Percentiles rank a stretch among this genome's conserved stretches.
Conservation (phyloP, 495 filamentous ascomycete species). For the Tuber aestivum region DNA sequence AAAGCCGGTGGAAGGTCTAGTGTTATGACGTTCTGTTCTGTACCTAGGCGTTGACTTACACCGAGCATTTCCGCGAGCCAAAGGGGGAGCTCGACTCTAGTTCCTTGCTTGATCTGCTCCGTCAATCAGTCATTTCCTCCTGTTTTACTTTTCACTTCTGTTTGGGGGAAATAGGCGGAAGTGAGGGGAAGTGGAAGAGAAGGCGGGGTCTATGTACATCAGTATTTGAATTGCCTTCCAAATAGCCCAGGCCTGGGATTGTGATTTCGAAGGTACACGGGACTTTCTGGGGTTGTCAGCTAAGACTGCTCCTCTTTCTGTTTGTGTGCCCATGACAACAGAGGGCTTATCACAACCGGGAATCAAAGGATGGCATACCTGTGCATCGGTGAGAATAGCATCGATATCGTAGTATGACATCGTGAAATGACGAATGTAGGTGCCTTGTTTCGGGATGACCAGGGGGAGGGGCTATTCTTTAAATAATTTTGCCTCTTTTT, state of each 20-base stretch:
- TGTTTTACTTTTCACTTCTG: not conserved
- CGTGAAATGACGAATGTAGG: conserved; percentile 40
- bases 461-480: not conserved
- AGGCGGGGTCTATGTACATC: conserved; percentile 47
- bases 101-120: conserved; percentile 62
- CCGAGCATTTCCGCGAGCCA: conserved; percentile 98
- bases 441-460: not conserved
- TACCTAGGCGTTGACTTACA: conserved; percentile 59
- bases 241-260: conserved; percentile 75
- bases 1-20: conserved; percentile 77
- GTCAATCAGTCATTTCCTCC: not conserved
- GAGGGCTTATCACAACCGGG: conserved; percentile 4
- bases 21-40: conserved; percentile 56
- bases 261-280: conserved; percentile 90
- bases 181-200: not conserved
- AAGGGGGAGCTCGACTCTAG: conserved; percentile 74
- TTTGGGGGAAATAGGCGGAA: not conserved
- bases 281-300: conserved; percentile 63
- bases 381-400: conserved; percentile 84
- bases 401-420: conserved; percentile 94
- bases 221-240: conserved; percentile 66
- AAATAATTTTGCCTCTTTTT: not conserved
- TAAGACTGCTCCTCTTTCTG: conserved; percentile 1
- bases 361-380: conserved; percentile 50
- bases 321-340: not conserved